Evolutionary conservation across 257 asterid genomes (phyloP).

Genomic region (Cordia subcordata): DNA sequence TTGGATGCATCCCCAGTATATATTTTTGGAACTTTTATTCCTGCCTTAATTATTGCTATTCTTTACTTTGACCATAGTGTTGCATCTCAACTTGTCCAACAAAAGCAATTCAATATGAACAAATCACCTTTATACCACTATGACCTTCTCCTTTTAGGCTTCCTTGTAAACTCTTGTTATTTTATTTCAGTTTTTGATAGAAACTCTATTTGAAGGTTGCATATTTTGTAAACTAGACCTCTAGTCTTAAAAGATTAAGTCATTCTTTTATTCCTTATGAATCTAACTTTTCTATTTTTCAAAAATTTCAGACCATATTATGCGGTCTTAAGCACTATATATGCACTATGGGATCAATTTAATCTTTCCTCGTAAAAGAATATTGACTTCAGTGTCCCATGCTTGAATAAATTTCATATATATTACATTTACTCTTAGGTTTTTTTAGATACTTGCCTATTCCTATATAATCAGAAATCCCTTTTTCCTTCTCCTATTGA

Average conservation of each 20-base stretch:
- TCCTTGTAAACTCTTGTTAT: slow-evolving; percentile 56
- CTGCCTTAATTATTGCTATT: slow-evolving; percentile 97
- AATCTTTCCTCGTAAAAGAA: no score
- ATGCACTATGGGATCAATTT: no score
- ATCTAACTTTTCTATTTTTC: no score
- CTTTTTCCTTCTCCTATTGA: no score
- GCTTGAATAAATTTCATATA: no score
- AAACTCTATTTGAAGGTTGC: not conserved
- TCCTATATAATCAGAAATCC: no score
- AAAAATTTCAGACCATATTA: slow-evolving; percentile 81
- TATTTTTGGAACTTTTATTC: slow-evolving; percentile 86
- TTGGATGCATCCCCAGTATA: slow-evolving; percentile 71
- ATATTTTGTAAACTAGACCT: no score
- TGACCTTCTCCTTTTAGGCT: slow-evolving; percentile 89
- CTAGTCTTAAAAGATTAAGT: no score
- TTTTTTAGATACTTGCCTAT: no score
- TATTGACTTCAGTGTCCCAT: no score
- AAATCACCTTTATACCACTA: slow-evolving; percentile 93
- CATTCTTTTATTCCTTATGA: no score
- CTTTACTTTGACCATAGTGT: slow-evolving; percentile 97
- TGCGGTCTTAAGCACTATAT: slow-evolving; percentile 96
- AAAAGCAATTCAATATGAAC: slow-evolving; percentile 80
- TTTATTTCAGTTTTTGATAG: not conserved
- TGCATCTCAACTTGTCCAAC: slow-evolving; percentile 98
- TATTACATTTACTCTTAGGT: no score